Conservation (phyloP, 805 yeast genomes). For the Metschnikowia koreensis region DNA sequence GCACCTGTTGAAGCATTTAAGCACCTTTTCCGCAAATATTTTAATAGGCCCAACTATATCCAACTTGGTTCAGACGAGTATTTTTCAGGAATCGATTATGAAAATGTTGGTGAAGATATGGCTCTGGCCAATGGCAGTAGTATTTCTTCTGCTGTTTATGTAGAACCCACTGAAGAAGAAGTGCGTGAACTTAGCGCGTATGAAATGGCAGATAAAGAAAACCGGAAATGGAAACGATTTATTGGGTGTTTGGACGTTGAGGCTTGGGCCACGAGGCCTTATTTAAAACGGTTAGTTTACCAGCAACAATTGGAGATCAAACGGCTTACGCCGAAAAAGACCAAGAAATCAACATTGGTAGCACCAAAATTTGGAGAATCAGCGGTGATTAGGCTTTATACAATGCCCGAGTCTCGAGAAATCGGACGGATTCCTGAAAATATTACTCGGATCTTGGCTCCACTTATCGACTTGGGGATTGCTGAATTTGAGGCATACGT, state of each 20-base stretch:
- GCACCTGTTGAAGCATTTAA: constrained; percentile 6
- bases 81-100: constrained; percentile 13
- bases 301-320: constrained; percentile 43
- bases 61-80: constrained; percentile 20
- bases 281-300: constrained; percentile 44
- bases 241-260: constrained; percentile 60
- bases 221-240: constrained; percentile 37
- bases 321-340: constrained; percentile 30
- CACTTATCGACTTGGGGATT: constrained; percentile 56
- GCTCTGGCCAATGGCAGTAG: neutral
- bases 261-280: constrained; percentile 74
- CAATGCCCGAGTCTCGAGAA: constrained; percentile 43
- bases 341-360: constrained; percentile 16
- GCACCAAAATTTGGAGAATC: constrained; percentile 24
- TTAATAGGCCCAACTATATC: constrained; percentile 19
- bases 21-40: constrained; percentile 15
- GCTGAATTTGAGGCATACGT: constrained; percentile 57
- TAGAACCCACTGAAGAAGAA: constrained; percentile 1
- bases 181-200: constrained; percentile 10
- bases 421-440: constrained; percentile 76
- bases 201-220: constrained; percentile 8
- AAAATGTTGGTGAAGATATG: neutral
- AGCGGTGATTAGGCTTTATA: constrained; percentile 35
- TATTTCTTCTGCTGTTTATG: neutral
- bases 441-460: constrained; percentile 61